Conservation (phyloP, 75 land plant genomes). For the Azolla pinnata region DNA sequence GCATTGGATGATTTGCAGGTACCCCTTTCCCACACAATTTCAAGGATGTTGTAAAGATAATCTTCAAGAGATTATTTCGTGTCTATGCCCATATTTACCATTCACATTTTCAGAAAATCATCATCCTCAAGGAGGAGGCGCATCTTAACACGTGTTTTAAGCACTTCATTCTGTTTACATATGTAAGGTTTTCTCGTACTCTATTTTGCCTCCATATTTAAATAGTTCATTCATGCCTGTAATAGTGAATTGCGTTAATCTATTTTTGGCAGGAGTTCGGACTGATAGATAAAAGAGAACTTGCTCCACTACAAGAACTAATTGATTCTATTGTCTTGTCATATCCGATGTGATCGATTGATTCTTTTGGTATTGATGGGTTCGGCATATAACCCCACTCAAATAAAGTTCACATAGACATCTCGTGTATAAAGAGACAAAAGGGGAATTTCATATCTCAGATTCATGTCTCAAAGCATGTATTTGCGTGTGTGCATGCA, state of each 20-base stretch:
- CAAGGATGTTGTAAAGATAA: constrained; percentile 62
- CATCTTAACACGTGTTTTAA: constrained; percentile 93
- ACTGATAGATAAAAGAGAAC: constrained; percentile 63
- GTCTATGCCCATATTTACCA: constrained; percentile 90
- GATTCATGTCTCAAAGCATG: not conserved
- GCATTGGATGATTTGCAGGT: too few species aligned
- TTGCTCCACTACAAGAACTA: constrained; percentile 72
- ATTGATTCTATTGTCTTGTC: constrained; percentile 54
- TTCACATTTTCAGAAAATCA: constrained; percentile 83
- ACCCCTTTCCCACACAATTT: constrained; percentile 78
- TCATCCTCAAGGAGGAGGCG: constrained; percentile 76
- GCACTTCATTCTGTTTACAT: constrained; percentile 71
- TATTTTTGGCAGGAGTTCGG: constrained; percentile 56
- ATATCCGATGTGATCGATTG: not conserved
- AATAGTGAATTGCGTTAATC: not conserved
- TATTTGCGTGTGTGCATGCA: not conserved
- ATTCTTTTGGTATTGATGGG: too few species aligned
- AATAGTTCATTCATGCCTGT: not conserved
- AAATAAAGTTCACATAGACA: not conserved
- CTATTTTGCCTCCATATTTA: not conserved
- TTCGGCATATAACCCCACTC: not conserved
- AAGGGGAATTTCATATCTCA: not conserved
- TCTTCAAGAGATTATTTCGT: constrained; percentile 75
- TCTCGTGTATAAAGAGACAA: not conserved
- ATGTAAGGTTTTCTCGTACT: constrained; percentile 30